Base-by-base conservation (phyloP, 2,329 filamentous ascomycete species). In the Pseudocercospora eumusae region DNA sequence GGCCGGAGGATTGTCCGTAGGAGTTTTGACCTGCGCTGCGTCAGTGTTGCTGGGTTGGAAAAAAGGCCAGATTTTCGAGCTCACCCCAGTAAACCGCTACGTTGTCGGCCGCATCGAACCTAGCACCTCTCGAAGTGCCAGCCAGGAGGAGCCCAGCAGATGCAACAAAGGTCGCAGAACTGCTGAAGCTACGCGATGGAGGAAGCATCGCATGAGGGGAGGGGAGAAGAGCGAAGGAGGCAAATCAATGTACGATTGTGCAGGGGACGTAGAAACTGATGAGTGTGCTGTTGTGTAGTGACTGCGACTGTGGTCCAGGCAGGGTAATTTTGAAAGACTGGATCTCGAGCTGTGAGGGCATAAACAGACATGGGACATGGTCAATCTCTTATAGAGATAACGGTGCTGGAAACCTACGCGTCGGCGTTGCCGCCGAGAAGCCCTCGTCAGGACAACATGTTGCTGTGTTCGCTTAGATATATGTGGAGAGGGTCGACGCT, bases 21-120 rank as follows among this genome's bases (percentile, higher is more conserved):
- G 86, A 89, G 72, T 90, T 89, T 70, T 90, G 87, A 9, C 65
- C 65, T 65, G 3, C 9, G 6, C 13, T 9, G 9, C 31, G 50
- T 60, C 23, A 58, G 44, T 18, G 25, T 21, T 18, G 40, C 36
- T 47, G 7, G 3, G 31, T 33, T 33, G 31, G n/a, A n/a, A 33
- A 15, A 2, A 33, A 33, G 31, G 31, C 5, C 13, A 1, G 31
- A 33, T 31, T 3, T 27, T 27, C 3, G 25, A 27, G 31, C 28
- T 27, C 31, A 56, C n/a, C 61, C 64, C 61, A 64, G 25, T 61
- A 64, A 13, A 49, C 52, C 20, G 57, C 64, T 61, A 64, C 44
- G 42, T 62, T 64, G 60, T 31, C 61, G 33, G 60, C 20, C 50
- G 56, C 57, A 23, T 49, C 42, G 44, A 64, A 59, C 52, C 55